These are phyloP conservation scores for Boletales sp. DNA, from an alignment of 768 basidiomycete genomes.

Conservation along the genomic window DNA sequence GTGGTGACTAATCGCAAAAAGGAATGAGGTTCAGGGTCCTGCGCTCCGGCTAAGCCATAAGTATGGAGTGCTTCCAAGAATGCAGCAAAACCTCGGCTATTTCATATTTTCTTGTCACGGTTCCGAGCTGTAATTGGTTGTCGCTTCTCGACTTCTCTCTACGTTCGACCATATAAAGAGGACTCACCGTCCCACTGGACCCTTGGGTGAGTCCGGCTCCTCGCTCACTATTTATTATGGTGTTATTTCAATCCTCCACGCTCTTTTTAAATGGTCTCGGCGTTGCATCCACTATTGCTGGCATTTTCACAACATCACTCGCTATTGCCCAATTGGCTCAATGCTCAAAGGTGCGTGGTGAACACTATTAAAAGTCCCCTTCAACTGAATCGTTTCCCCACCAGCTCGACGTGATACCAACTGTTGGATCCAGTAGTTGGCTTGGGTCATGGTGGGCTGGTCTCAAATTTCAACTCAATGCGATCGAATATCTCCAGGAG, in stretches of 20 bases:
- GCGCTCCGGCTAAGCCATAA: too few species aligned
- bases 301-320: slow-evolving; percentile 1
- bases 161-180: too few species aligned
- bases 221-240: slow-evolving; percentile 1
- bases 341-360: slow-evolving; percentile 6
- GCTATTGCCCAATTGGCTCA: slow-evolving; percentile 4
- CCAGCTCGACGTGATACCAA: slow-evolving; percentile 30
- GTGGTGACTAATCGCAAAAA: too few species aligned
- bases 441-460: slow-evolving; percentile 28
- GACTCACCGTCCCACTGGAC: neutral
- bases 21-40: too few species aligned
- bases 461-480: slow-evolving; percentile 15
- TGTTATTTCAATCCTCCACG: neutral
- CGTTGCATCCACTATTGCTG: slow-evolving; percentile 3
- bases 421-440: slow-evolving; percentile 23
- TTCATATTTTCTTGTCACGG: too few species aligned
- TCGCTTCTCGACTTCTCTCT: too few species aligned
- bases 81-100: too few species aligned
- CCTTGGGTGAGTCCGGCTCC: slow-evolving; percentile 8
- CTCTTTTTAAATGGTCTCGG: neutral
- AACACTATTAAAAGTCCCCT: neutral
- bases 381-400: neutral
- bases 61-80: too few species aligned
- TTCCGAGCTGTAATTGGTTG: too few species aligned
- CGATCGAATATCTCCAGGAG: slow-evolving; percentile 24